Evolutionary conservation across 73 alveolate genomes (phyloP), one percentile per base, ranked within the genome.

Genomic region (Stentor roeselii): DNA sequence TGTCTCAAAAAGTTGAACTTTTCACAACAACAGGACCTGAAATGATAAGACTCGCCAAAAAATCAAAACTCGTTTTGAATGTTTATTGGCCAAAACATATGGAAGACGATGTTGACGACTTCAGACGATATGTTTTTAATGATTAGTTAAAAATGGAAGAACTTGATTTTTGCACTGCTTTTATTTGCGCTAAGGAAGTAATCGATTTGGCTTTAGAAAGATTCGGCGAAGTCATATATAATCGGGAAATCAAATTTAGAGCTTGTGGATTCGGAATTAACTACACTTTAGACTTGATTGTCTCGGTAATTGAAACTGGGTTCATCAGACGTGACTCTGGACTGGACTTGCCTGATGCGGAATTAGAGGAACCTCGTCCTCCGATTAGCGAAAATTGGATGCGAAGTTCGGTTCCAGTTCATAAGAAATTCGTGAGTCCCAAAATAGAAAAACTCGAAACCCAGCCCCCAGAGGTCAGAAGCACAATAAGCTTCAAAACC

Each of bases 11-110:
- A 38, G 60, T 3, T 77, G 88, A 82, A 3, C 58, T 36, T 31
- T 75, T 39, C 15, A 67, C 27, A 2, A 67, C 21, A 0, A 40
- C 41, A 30, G 80, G 41, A 36, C 80, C 80, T 27, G 37, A 67
- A 67, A 76, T 76, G 74, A 76, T 76, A 14, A 21, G 30, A 1
- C 60, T 34, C n/a, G 84, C 84, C 14, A 76, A 76, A n/a, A 37
- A 34, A 31, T 4, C 83, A 14, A 21, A 39, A 60, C 88, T 88
- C 84, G 84, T 61, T 76, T 88, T 91, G 96, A 91, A 88, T 75
- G 75, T 88, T 3, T 84, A 91, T 42, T 91, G 42, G 41, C 94
- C 87, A 75, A 74, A 88, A 39, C 78, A 85, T 30, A 80, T 88
- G 31, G 91, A 91, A 6, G 59, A 91, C 32, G 90, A 91, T 61